Conservation (phyloP, 75 land plant species). For the Selaginella moellendorffii region DNA sequence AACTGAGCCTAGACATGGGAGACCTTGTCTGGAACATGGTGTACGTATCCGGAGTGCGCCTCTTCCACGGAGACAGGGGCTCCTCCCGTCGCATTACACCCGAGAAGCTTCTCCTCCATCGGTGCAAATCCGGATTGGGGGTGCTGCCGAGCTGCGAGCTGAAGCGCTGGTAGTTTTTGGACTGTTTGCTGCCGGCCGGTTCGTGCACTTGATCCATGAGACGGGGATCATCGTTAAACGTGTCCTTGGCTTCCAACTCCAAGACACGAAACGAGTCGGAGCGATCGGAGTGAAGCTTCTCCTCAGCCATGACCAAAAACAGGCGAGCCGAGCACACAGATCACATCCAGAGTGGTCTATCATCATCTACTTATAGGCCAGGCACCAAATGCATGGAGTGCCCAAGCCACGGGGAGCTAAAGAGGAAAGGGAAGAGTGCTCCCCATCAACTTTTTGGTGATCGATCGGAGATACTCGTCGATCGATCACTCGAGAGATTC, state of each 20-base stretch:
- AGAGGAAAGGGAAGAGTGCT: no score
- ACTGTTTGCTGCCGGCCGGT: background rate
- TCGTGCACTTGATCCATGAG: background rate
- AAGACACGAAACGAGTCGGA: background rate
- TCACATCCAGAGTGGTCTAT: no score
- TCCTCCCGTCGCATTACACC: background rate
- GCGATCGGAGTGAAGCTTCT: background rate
- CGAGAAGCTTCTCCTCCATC: background rate
- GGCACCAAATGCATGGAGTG: no score
- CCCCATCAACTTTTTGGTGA: no score
- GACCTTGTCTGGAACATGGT: background rate
- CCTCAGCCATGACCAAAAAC: no score
- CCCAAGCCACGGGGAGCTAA: no score
- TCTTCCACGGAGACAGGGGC: background rate
- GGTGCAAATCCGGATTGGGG: background rate
- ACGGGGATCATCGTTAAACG: background rate
- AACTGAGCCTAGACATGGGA: background rate
- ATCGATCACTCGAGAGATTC: no score
- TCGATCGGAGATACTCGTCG: no score
- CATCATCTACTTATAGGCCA: no score
- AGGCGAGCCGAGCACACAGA: no score
- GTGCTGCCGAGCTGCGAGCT: background rate
- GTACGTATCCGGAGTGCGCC: background rate
- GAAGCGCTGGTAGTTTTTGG: background rate
- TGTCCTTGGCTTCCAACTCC: background rate